Percentiles rank a stretch among this genome's conserved stretches.
These are phyloP conservation scores for Mycocentrospora acerina DNA, from an alignment of 2,329 filamentous ascomycete genomes.

Conservation along the genomic window DNA sequence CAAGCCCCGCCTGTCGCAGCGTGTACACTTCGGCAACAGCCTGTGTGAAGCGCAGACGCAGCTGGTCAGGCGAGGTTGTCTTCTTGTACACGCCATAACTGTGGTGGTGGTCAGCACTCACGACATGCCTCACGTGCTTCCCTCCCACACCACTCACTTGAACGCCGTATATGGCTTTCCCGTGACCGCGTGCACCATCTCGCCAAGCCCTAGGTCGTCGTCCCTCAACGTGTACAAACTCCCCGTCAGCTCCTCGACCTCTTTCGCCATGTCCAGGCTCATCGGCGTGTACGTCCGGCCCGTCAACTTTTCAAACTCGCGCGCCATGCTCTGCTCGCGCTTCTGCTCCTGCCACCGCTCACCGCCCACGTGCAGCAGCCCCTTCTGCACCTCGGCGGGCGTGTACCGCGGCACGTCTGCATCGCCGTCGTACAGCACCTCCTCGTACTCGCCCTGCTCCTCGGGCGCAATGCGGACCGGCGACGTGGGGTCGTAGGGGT, in stretches of 20 bases:
- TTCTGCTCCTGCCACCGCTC: slow-evolving; percentile 45
- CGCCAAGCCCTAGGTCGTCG: slow-evolving; percentile 31
- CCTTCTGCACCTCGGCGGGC: slow-evolving; percentile 20
- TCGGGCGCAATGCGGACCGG: slow-evolving; percentile 39
- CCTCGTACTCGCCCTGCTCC: slow-evolving; percentile 37
- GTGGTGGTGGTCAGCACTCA: no score
- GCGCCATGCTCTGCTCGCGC: slow-evolving; percentile 30
- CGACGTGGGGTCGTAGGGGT: slow-evolving; percentile 40
- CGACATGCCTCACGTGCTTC: neutral
- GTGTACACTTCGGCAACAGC: slow-evolving; percentile 59
- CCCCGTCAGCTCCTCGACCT: slow-evolving; percentile 35
- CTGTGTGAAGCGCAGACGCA: slow-evolving; percentile 52
- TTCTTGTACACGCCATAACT: slow-evolving; percentile 29
- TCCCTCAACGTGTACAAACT: slow-evolving; percentile 31
- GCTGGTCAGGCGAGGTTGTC: slow-evolving; percentile 12
- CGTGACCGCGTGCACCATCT: slow-evolving; percentile 32
- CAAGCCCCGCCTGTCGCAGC: slow-evolving; percentile 37
- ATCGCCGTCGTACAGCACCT: slow-evolving; percentile 27
- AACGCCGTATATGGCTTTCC: slow-evolving; percentile 35
- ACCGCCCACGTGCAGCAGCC: slow-evolving; percentile 57
- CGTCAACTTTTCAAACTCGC: slow-evolving; percentile 40
- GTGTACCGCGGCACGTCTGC: slow-evolving; percentile 7
- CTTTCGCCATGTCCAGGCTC: slow-evolving; percentile 30
- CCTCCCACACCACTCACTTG: slow-evolving; percentile 12
- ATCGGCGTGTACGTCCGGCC: slow-evolving; percentile 34